These are phyloP conservation scores for Penicillium palitans DNA, from an alignment of 2,329 filamentous ascomycete genomes.

Conservation along the genomic window DNA sequence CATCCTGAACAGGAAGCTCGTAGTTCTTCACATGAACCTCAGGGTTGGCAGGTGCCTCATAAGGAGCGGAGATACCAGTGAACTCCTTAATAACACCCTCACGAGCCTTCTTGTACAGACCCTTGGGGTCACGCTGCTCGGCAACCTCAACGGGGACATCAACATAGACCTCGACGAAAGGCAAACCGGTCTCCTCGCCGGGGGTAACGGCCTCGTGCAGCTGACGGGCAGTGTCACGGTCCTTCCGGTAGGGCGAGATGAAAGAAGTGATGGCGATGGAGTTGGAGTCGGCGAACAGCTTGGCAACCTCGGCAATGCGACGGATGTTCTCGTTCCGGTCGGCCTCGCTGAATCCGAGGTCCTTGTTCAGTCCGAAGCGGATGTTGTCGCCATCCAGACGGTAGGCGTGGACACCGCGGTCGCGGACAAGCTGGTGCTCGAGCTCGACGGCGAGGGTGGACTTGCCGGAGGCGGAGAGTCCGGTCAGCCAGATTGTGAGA, in stretches of 20 bases:
- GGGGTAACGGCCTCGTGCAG: slow-evolving; percentile 68
- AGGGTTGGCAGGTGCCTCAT: slow-evolving; percentile 81
- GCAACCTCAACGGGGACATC: slow-evolving; percentile 89
- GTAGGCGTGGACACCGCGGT: slow-evolving; percentile 79
- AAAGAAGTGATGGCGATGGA: slow-evolving; percentile 91
- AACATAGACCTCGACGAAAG: slow-evolving; percentile 92
- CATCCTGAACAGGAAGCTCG: slow-evolving; percentile 81
- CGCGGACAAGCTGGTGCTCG: slow-evolving; percentile 82
- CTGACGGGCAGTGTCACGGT: slow-evolving; percentile 77
- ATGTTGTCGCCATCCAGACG: slow-evolving; percentile 97
- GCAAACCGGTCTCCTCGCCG: slow-evolving; percentile 64
- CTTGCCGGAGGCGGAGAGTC: slow-evolving; percentile 93
- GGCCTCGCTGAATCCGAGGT: slow-evolving; percentile 88
- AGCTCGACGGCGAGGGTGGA: slow-evolving; percentile 95
- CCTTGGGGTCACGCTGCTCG: slow-evolving; percentile 95
- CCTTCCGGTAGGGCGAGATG: slow-evolving; percentile 90
- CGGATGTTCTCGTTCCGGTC: slow-evolving; percentile 98
- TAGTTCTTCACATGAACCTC: slow-evolving; percentile 87
- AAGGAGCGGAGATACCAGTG: slow-evolving; percentile 91
- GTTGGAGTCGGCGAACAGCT: slow-evolving; percentile 89
- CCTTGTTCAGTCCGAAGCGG: slow-evolving; percentile 96
- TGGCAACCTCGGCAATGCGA: slow-evolving; percentile 92
- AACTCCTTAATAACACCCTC: slow-evolving; percentile 96
- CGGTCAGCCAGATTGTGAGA: slow-evolving; percentile 97
- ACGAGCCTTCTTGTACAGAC: slow-evolving; percentile 94